These are phyloP conservation scores for Dichotomopilus funicola DNA, from an alignment of 2,329 filamentous ascomycete genomes.

Conservation along the genomic window DNA sequence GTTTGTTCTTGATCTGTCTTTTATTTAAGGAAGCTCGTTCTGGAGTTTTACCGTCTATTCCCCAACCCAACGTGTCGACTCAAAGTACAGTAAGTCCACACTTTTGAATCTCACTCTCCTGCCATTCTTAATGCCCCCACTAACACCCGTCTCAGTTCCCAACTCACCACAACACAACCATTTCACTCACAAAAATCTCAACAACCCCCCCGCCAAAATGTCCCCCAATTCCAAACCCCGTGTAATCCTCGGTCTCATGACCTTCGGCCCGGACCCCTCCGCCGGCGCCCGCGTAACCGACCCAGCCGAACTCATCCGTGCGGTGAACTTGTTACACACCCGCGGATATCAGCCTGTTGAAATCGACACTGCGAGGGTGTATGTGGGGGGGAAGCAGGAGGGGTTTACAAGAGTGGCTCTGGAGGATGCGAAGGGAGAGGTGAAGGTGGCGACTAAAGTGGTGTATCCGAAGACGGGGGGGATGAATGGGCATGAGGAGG, in stretches of 20 bases:
- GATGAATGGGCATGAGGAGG: constrained; percentile 54
- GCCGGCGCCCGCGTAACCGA: constrained; percentile 57
- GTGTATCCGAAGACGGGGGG: constrained; percentile 55
- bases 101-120: neutral
- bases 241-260: constrained; percentile 67
- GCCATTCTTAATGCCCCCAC: too few relatives aligned
- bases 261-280: constrained; percentile 54
- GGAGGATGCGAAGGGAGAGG: constrained; percentile 55
- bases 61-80: too few relatives aligned
- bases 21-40: too few relatives aligned
- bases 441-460: constrained; percentile 62
- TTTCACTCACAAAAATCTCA: too few relatives aligned
- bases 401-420: constrained; percentile 59
- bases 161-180: neutral
- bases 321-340: constrained; percentile 59
- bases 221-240: too few relatives aligned
- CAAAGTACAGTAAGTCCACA: too few relatives aligned
- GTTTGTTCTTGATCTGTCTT: too few relatives aligned
- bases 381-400: constrained; percentile 63
- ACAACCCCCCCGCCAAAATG: too few relatives aligned
- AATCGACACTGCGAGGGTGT: constrained; percentile 64
- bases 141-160: neutral
- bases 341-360: constrained; percentile 57
- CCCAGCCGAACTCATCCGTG: constrained; percentile 52
- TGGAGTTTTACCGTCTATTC: too few relatives aligned